Percentiles rank a stretch among this genome's conserved stretches.
These are phyloP conservation scores for Pyrenula aspistea DNA, from an alignment of 495 filamentous ascomycete genomes.

Conservation along the genomic window DNA sequence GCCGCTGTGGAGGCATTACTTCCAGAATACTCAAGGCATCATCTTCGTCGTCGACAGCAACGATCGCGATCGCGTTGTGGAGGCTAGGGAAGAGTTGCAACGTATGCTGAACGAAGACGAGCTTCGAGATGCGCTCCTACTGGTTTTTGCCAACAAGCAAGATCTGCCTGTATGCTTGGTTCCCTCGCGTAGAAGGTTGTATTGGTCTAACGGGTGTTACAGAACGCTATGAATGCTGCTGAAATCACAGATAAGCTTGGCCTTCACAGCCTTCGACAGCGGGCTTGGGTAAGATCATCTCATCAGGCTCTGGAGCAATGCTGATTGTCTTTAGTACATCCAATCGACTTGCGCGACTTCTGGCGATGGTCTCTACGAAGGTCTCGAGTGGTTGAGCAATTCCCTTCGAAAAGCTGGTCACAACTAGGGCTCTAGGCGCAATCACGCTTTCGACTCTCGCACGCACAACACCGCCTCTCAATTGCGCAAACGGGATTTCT, in stretches of 20 bases:
- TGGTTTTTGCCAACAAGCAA: conserved; percentile 99
- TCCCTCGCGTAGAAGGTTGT: neutral
- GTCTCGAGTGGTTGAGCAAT: conserved; percentile 97
- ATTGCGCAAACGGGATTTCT: neutral
- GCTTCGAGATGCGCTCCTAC: conserved; percentile 87
- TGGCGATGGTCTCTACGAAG: conserved; percentile 98
- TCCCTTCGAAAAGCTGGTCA: conserved; percentile 85
- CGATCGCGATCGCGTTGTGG: conserved; percentile 97
- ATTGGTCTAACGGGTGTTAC: conserved; percentile 7
- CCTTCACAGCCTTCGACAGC: conserved; percentile 93
- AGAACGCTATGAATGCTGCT: conserved; percentile 99
- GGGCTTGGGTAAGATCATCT: conserved; percentile 76
- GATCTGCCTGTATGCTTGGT: conserved; percentile 78
- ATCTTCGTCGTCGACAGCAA: conserved; percentile 99
- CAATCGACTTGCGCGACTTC: conserved; percentile 99
- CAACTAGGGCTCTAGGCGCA: conserved; percentile 38
- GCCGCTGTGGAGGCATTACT: conserved; percentile 99
- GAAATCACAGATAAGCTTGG: conserved; percentile 99
- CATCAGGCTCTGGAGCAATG: neutral
- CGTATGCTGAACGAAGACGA: conserved; percentile 99
- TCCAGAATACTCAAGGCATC: conserved; percentile 99
- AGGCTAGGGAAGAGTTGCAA: conserved; percentile 98
- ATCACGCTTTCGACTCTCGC: neutral
- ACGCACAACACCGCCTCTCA: neutral
- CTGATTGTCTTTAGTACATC: conserved; percentile 61